These are phyloP conservation scores for Epichloe baconii DNA, from an alignment of 2,329 filamentous ascomycete species.

Conservation along the genomic window DNA sequence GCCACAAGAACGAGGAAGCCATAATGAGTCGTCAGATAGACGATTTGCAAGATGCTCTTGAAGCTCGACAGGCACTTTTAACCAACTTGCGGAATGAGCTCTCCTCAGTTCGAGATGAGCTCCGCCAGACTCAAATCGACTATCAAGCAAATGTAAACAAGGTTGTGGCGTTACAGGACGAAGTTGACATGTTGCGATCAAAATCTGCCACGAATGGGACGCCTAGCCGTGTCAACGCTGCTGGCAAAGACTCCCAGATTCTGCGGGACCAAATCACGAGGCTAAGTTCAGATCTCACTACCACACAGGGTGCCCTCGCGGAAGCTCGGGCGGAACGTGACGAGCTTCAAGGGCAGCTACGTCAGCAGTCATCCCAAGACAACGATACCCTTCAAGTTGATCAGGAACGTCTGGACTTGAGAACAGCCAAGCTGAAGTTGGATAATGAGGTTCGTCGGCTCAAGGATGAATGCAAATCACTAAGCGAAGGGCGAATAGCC, in stretches of 20 bases:
- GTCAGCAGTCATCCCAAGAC: slow-evolving; percentile 38
- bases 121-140: slow-evolving; percentile 54
- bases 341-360: slow-evolving; percentile 49
- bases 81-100: slow-evolving; percentile 55
- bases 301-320: slow-evolving; percentile 40
- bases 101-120: slow-evolving; percentile 51
- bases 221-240: slow-evolving; percentile 35
- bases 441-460: slow-evolving; percentile 54
- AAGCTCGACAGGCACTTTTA: slow-evolving; percentile 50
- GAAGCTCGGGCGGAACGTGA: slow-evolving; percentile 53
- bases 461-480: slow-evolving; percentile 46
- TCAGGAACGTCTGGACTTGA: slow-evolving; percentile 55
- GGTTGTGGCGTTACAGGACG: slow-evolving; percentile 57
- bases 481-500: slow-evolving; percentile 42
- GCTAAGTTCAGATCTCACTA: slow-evolving; percentile 46
- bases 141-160: slow-evolving; percentile 51
- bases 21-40: slow-evolving; percentile 60
- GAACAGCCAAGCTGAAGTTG: slow-evolving; percentile 52
- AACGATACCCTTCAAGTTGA: slow-evolving; percentile 49
- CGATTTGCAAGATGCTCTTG: slow-evolving; percentile 58
- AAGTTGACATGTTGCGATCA: slow-evolving; percentile 57
- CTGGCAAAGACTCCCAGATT: slow-evolving; percentile 46
- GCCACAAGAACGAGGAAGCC: slow-evolving; percentile 59
- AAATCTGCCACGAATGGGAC: slow-evolving; percentile 4
- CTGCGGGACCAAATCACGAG: slow-evolving; percentile 51